Conservation (phyloP, 2,329 filamentous ascomycete genomes). For the Xylaria polymorpha region DNA sequence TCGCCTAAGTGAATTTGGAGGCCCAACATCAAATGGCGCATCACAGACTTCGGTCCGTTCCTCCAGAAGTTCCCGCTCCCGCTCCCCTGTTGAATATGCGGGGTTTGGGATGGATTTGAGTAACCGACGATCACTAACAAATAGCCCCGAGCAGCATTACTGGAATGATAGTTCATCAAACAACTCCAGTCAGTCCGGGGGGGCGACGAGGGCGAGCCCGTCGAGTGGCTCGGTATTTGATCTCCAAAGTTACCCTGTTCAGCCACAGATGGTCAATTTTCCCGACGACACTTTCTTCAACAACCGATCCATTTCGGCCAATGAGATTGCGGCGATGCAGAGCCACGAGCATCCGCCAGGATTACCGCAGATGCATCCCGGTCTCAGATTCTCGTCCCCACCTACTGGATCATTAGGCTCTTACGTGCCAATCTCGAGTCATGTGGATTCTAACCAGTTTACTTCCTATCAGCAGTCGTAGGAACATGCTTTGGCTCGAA, state of each 20-base stretch:
- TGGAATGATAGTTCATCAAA: constrained; percentile 37
- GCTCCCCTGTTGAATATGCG: constrained; percentile 30
- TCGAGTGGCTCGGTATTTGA: constrained; percentile 36
- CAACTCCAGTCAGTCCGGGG: constrained; percentile 37
- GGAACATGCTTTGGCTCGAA: constrained; percentile 35
- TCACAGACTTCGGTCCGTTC: constrained; percentile 45
- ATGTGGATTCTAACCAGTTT: constrained; percentile 37
- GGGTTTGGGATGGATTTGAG: constrained; percentile 16
- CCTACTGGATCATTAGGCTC: constrained; percentile 41
- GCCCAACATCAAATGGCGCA: constrained; percentile 35
- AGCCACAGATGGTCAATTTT: constrained; percentile 32
- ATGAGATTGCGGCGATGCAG: not conserved
- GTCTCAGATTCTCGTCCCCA: constrained; percentile 38
- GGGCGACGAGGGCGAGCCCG: constrained; percentile 32
- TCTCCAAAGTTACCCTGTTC: constrained; percentile 34
- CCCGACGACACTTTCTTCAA: constrained; percentile 38
- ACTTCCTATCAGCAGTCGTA: constrained; percentile 45
- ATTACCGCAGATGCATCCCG: constrained; percentile 41
- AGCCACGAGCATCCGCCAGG: constrained; percentile 37
- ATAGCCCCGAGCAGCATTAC: constrained; percentile 38
- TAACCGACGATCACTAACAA: constrained; percentile 36
- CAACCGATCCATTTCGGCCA: constrained; percentile 13
- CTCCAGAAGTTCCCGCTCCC: constrained; percentile 37
- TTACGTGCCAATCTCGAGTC: constrained; percentile 40
- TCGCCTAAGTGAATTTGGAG: constrained; percentile 40